Conservation (phyloP, 192 early-diverging fungal genomes). For the Backusella mclennaniae region DNA sequence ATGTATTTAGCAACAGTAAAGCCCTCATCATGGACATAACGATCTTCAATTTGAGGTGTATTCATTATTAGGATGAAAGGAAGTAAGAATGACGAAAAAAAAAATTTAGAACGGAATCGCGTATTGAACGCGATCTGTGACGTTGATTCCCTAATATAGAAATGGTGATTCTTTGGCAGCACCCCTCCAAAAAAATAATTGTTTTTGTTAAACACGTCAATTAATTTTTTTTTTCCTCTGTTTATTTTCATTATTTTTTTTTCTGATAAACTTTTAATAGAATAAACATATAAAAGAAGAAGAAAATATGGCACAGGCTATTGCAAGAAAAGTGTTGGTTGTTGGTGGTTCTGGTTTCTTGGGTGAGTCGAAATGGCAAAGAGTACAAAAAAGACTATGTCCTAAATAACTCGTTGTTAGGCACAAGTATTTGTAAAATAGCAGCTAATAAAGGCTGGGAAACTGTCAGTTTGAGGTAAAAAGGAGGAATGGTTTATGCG, state of each 20-base stretch:
- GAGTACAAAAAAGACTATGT: neutral
- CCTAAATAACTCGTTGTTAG: slow-evolving; percentile 15
- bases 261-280: neutral
- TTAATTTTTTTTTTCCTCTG: neutral
- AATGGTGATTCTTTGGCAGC: neutral
- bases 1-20: neutral
- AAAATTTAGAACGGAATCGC: neutral
- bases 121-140: neutral
- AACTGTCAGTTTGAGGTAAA: slow-evolving; percentile 48
- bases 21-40: neutral
- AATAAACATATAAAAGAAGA: neutral
- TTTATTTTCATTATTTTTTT: neutral
- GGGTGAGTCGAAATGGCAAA: slow-evolving; percentile 35
- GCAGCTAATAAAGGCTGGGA: slow-evolving; percentile 46
- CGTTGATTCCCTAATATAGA: neutral
- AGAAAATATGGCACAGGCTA: slow-evolving; percentile 13
- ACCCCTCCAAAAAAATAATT: neutral
- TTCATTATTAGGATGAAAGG: neutral
- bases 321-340: slow-evolving; percentile 48
- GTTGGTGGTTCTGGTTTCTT: slow-evolving; percentile 64
- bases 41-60: neutral
- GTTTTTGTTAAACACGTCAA: slow-evolving; percentile 6
- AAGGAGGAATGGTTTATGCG: neutral
- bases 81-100: neutral
- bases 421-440: slow-evolving; percentile 45